Base-by-base conservation (phyloP, 768 basidiomycete species). In the Piloderma croceum region DNA sequence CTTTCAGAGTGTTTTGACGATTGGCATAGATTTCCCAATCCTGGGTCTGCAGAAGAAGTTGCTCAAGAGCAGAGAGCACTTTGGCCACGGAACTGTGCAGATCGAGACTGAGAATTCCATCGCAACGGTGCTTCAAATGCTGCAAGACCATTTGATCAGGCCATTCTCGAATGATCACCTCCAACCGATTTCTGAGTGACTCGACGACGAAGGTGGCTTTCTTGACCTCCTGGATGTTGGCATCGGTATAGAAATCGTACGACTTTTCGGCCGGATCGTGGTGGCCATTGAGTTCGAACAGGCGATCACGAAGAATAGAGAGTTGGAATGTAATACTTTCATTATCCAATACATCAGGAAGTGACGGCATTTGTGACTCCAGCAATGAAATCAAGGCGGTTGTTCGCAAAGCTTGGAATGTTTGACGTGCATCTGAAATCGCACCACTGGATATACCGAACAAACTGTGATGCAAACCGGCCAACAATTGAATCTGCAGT, bases 21-120 rank as follows among this genome's bases (percentile, higher is more conserved):
- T 90, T 92, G n/a, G 94, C 84, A 55, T 87, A 98, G 50, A 81
- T 80, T 57, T 99, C 91, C 96, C 96, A 99, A 54, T 98, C 94
- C 38, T 92, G 88, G 18, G 78, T 90, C 46, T 94, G 87, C 35
- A 83, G 53, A 2, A 98, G 64, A 6, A 99, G 68, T 48, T 86
- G 85, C 55, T 99, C 96, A 31, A 97, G 57, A 5, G 81, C 79
- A 0, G 88, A 74, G 23, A 99, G 70, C 10, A 93, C 62, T 54
- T 81, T 86, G 5, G 94, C 90, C 7, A 96, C 66, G 0, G 96
- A 81, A 47, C 79, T 81, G 25, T 72, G 66, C 15, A 87, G 62
- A 36, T 74, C 67, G 17, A 91, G 64, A 0, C 63, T 54, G 31
- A 91, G 64, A 43, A 91, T 71, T 6, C 67, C 59, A 29, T 83